A percentile compares a stretch with the other conserved stretches of the same genome.
Evolutionary conservation across 192 early-diverging fungal species (phyloP).

Genomic region (Phlyctochytrium arcticum): DNA sequence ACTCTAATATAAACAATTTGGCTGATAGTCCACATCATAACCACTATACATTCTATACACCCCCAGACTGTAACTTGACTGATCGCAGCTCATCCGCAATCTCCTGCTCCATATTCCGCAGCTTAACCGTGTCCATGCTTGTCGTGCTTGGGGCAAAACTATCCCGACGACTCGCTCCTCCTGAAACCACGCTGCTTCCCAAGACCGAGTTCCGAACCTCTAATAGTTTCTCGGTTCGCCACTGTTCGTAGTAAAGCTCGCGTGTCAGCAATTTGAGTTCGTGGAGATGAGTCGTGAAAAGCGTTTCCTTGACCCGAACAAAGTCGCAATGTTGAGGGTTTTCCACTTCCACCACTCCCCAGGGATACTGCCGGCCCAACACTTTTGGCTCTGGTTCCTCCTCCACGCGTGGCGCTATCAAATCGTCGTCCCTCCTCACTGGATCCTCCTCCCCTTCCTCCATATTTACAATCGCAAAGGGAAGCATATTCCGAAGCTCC

Average conservation of each 20-base stretch:
- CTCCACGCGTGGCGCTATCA: neutral
- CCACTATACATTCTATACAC: too few species aligned
- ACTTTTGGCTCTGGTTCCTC: conserved; percentile 10
- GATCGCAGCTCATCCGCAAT: neutral
- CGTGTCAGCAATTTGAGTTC: conserved; percentile 41
- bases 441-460: conserved; percentile 35
- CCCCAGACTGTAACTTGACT: too few species aligned
- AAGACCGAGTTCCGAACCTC: conserved; percentile 38
- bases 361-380: conserved; percentile 40
- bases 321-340: conserved; percentile 50
- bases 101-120: neutral
- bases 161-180: neutral
- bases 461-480: conserved; percentile 47
- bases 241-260: conserved; percentile 46
- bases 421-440: conserved; percentile 9
- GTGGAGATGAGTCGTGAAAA: conserved; percentile 40
- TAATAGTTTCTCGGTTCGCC: conserved; percentile 46
- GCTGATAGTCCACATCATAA: too few species aligned
- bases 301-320: conserved; percentile 29
- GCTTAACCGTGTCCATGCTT: neutral
- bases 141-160: neutral
- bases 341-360: conserved; percentile 46
- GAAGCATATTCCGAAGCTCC: conserved; percentile 33
- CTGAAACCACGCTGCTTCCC: neutral
- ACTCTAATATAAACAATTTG: too few species aligned